Base-by-base conservation (phyloP, 208 protist genomes). In the Leishmania major region DNA sequence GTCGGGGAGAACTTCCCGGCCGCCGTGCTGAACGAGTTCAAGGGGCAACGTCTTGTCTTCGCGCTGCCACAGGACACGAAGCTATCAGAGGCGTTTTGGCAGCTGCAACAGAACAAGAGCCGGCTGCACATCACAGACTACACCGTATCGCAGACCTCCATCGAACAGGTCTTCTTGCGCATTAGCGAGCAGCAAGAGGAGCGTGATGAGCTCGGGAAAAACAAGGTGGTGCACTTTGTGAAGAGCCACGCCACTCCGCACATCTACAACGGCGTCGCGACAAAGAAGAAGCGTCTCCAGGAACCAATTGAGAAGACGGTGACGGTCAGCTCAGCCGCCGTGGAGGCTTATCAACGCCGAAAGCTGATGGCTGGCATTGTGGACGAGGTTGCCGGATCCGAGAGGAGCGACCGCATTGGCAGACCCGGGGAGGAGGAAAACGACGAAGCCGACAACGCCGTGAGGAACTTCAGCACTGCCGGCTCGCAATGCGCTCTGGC, bases 81-180 rank as follows among this genome's bases (percentile, higher is more conserved):
- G 76, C 84, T 94, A 19, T 93, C 88, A 10, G 59, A 74, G 25
- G 86, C 78, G 19, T 94, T 93, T 81, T 70, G 73, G 11, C 66
- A 81, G 19, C 67, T 93, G 13, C 83, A 94, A 79, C 69, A 88
- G 28, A 82, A 92, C 72, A 66, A 77, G 55, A 78, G 62, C 57
- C 31, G 49, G 31, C 81, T 94, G 19, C 62, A 82, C 19, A 90
- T 97, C 43, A 85, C 78, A 2, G 93, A 97, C 87, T 97, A 97
- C 88, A 87, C 83, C 55, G 83, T 98, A 19, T 92, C 83, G 28
- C 91, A 98, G 82, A 94, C 93, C 45, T 95, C 90, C 22, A 90
- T 97, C 72, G 94, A 97, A 78, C 92, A 96, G 76, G 92, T 98
- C 11, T 97, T 97, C 81, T 40, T 97, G 37, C 86, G 84, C 77